These are phyloP conservation scores for Boletus rubroflammeus DNA, from an alignment of 768 basidiomycete species.

Conservation along the genomic window DNA sequence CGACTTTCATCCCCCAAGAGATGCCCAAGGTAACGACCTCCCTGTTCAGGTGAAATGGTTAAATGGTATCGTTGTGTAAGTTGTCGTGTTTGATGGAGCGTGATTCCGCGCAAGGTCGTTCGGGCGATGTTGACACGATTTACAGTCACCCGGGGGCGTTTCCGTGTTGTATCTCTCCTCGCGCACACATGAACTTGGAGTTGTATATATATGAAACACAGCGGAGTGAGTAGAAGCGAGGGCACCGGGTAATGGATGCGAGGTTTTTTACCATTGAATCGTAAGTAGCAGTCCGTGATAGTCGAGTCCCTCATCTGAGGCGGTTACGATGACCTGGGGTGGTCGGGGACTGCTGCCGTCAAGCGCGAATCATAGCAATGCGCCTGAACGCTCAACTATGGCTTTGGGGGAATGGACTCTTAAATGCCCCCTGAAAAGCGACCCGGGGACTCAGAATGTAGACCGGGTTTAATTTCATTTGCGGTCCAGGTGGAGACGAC, in stretches of 20 bases:
- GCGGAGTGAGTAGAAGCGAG: neutral
- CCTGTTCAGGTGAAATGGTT: constrained; percentile 1
- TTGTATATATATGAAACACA: neutral
- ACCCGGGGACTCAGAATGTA: too few relatives aligned
- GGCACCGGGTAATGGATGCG: neutral
- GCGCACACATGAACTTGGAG: neutral
- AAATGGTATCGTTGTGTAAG: neutral
- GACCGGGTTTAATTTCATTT: too few relatives aligned
- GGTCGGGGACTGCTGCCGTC: too few relatives aligned
- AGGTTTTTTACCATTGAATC: neutral
- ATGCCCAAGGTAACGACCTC: neutral
- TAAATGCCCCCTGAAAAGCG: too few relatives aligned
- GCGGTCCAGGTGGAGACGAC: too few relatives aligned
- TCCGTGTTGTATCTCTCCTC: neutral
- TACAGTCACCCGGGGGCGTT: constrained; percentile 5
- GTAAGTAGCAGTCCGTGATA: neutral
- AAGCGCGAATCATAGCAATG: too few relatives aligned
- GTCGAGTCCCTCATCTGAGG: neutral
- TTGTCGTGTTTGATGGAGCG: neutral
- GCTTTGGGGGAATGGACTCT: too few relatives aligned
- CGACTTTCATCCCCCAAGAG: neutral
- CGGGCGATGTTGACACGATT: neutral
- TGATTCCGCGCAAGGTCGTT: neutral
- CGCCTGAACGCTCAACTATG: too few relatives aligned
- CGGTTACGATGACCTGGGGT: neutral